Percentiles rank a stretch among this genome's conserved stretches.
These are phyloP conservation scores for Sechiopsis laciniata DNA, from an alignment of 306 rosid species.

Conservation along the genomic window DNA sequence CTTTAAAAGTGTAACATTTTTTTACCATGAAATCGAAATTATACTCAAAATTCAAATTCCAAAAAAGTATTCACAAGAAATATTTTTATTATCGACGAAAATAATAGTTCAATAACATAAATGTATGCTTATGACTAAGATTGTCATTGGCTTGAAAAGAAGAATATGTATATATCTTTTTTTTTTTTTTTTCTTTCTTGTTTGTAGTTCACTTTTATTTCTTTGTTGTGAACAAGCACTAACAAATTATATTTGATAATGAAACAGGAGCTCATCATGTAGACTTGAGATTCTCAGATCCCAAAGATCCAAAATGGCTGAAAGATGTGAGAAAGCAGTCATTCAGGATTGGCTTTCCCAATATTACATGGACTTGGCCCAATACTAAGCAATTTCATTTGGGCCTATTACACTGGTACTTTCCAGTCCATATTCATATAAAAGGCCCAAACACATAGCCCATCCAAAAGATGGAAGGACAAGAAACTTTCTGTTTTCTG, in stretches of 20 bases:
- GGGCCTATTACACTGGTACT: background rate
- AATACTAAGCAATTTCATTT: background rate
- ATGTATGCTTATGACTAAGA: too few relatives aligned
- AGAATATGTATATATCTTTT: too few relatives aligned
- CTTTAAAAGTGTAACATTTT: too few relatives aligned
- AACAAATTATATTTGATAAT: background rate
- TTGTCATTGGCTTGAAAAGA: too few relatives aligned
- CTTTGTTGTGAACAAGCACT: background rate
- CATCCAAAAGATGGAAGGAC: background rate
- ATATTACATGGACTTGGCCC: conserved; percentile 45
- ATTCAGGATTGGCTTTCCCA: conserved; percentile 55
- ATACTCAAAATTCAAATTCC: too few relatives aligned
- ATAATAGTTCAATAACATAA: too few relatives aligned
- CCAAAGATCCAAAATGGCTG: conserved; percentile 76
- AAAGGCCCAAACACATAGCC: background rate
- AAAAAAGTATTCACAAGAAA: too few relatives aligned
- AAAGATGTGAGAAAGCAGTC: conserved; percentile 53
- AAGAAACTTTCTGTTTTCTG: background rate
- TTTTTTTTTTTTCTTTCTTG: too few relatives aligned
- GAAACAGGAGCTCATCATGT: conserved; percentile 83
- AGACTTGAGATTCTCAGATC: conserved; percentile 58
- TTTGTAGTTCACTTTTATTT: background rate
- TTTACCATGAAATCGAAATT: too few relatives aligned
- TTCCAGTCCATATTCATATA: background rate
- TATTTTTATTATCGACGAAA: too few relatives aligned